Evolutionary conservation across 495 filamentous ascomycete genomes (phyloP), one percentile per base, ranked within the genome.

Genomic region (Tricharina praecox): DNA sequence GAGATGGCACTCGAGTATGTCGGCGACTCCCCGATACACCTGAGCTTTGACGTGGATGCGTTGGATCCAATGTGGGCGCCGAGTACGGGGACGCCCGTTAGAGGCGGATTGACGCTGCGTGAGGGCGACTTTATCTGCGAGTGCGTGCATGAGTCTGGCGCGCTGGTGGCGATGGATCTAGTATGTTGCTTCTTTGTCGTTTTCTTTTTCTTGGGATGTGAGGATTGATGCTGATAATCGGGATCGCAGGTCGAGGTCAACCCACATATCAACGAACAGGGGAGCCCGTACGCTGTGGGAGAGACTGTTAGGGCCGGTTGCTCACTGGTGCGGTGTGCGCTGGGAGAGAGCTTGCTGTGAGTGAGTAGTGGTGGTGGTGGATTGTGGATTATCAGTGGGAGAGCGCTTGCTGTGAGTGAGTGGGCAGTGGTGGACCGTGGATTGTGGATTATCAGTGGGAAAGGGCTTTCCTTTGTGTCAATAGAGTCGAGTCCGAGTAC

Each of bases 101-200:
- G 92, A 56, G 90, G 90, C n/a, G 90, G 90, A 0, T 62, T 99
- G 64, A 99, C 92, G 13, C 70, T 99, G 54, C 73, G 90, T 34
- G 90, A 99, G 68, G 90, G 92, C 35, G 92, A 96, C 61, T 99
- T 81, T 68, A 99, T 99, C 65, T 92, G 85, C 55, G 90, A 99
- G 67, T 84, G 79, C 55, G 85, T 99, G 24, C 86, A 93, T 61
- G 76, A 87, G 69, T 94, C 87, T 1, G 92, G 92, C 20, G 85
- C 78, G 59, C 63, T 96, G 49, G 71, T 96, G 4, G 86, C 88
- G 10, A 76, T 99, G 67, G 90, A 99, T 63, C 67, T 99, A 61
- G 92, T 84, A 57, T 20, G 54, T 37, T 5, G 4, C 7, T 16
- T 32, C 44, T 26, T 10, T 13, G 34, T 9, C 25, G 26, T 5